A percentile compares a stretch with the other conserved stretches of the same genome.
phyloP scores from a whole-genome alignment of 177 flowering plant genomes.

The Vitis hybrid region DNA sequence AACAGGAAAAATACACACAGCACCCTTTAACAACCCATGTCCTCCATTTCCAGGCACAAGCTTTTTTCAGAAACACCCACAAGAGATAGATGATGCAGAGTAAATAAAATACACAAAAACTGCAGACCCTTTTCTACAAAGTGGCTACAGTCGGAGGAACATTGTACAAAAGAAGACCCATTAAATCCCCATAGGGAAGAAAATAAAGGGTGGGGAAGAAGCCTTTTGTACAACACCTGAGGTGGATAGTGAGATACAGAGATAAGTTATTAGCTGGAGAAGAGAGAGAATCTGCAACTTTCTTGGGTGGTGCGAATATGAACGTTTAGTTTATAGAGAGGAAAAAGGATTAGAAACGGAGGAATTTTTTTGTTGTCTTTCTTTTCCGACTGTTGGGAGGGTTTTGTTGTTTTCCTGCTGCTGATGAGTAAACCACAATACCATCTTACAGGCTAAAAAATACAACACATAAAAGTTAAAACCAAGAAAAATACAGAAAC shows the following conservation, averaged over 20 bases:
- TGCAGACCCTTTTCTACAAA: background rate
- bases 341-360: background rate
- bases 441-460: background rate
- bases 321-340: constrained; percentile 24
- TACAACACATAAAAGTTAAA: no score
- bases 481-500: no score
- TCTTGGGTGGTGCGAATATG: constrained; percentile 40
- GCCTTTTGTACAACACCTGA: constrained; percentile 8
- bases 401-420: background rate
- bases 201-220: background rate
- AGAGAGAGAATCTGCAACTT: constrained; percentile 22
- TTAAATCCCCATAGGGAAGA: constrained; percentile 2
- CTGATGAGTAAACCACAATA: background rate
- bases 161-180: background rate
- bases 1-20: background rate
- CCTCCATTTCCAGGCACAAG: constrained; percentile 8
- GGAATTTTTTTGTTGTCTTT: constrained; percentile 11
- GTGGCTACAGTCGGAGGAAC: background rate
- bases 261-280: constrained; percentile 3
- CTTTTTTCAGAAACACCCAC: constrained; percentile 1
- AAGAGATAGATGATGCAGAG: background rate
- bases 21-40: constrained; percentile 8
- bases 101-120: background rate
- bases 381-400: constrained; percentile 1
- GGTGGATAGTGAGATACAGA: constrained; percentile 4